These are phyloP conservation scores for Colletotrichum sp. DNA, from an alignment of 2,329 filamentous ascomycete species.

Conservation along the genomic window DNA sequence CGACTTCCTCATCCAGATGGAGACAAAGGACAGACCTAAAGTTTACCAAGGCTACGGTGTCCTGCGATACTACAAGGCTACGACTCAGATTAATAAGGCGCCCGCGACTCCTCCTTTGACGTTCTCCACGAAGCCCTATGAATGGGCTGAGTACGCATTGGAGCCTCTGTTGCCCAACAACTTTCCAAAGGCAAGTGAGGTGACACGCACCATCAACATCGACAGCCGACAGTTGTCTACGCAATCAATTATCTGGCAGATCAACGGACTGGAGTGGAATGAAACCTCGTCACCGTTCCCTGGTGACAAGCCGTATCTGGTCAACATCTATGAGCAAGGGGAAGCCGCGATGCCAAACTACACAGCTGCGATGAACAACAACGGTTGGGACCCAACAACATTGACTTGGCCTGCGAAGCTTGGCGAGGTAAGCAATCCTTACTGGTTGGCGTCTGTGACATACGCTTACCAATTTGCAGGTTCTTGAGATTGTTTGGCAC, in stretches of 20 bases:
- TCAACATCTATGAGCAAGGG: slow-evolving; percentile 56
- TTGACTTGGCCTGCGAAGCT: slow-evolving; percentile 56
- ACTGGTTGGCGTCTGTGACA: slow-evolving; percentile 43
- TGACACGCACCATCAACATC: slow-evolving; percentile 55
- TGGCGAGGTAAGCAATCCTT: slow-evolving; percentile 62
- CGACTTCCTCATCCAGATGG: slow-evolving; percentile 52
- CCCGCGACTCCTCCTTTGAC: slow-evolving; percentile 27
- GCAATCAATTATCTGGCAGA: slow-evolving; percentile 24
- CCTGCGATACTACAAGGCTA: slow-evolving; percentile 41
- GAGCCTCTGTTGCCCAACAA: slow-evolving; percentile 32
- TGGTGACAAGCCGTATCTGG: slow-evolving; percentile 48
- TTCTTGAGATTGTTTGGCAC: slow-evolving; percentile 12
- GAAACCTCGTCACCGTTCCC: slow-evolving; percentile 28
- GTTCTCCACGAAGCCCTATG: slow-evolving; percentile 36
- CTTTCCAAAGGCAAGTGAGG: slow-evolving; percentile 48
- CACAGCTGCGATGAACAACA: slow-evolving; percentile 50
- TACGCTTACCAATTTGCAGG: background rate
- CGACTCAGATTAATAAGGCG: slow-evolving; percentile 7
- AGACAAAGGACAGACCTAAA: slow-evolving; percentile 54
- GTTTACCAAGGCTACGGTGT: slow-evolving; percentile 53
- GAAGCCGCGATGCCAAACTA: slow-evolving; percentile 53
- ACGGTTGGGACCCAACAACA: slow-evolving; percentile 58
- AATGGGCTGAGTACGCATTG: slow-evolving; percentile 55
- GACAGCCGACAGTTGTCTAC: slow-evolving; percentile 27
- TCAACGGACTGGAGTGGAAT: slow-evolving; percentile 50